Conservation (phyloP, 352 stramenopile species). For the Phytophthora tubulina region DNA sequence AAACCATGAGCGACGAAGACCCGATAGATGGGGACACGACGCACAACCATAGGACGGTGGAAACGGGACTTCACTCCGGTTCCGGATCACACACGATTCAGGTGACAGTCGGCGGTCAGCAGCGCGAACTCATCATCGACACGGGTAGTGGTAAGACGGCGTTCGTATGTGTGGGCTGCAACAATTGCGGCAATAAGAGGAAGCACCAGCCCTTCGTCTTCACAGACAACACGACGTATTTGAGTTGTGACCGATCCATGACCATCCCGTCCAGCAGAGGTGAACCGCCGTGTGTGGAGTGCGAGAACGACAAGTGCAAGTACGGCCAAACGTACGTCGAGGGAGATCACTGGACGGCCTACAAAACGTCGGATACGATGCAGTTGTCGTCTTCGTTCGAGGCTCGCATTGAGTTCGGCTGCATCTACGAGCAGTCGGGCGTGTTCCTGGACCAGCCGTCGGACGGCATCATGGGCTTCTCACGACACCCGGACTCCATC, state of each 20-base stretch:
- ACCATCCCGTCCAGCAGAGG: constrained; percentile 28
- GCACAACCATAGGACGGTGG: constrained; percentile 30
- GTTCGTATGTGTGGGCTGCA: constrained; percentile 94
- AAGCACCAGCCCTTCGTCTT: constrained; percentile 79
- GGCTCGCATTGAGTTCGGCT: constrained; percentile 92
- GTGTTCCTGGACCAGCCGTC: constrained; percentile 93
- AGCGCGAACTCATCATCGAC: constrained; percentile 95
- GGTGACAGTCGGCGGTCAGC: constrained; percentile 68
- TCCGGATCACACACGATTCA: constrained; percentile 82
- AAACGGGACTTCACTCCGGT: constrained; percentile 53
- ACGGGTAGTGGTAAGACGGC: constrained; percentile 96
- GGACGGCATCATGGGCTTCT: constrained; percentile 98
- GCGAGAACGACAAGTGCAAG: constrained; percentile 78
- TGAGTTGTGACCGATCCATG: constrained; percentile 57
- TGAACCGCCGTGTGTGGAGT: constrained; percentile 36
- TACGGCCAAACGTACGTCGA: constrained; percentile 95
- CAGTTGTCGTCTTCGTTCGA: constrained; percentile 52
- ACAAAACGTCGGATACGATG: constrained; percentile 87
- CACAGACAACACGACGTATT: constrained; percentile 56
- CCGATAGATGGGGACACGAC: not conserved
- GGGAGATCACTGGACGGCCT: constrained; percentile 93
- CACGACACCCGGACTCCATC: constrained; percentile 87
- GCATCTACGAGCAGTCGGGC: constrained; percentile 92
- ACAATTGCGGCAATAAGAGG: constrained; percentile 88
- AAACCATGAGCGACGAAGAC: constrained; percentile 12